Base-by-base conservation (phyloP, 306 rosid species). In the Cicer bijugum region DNA sequence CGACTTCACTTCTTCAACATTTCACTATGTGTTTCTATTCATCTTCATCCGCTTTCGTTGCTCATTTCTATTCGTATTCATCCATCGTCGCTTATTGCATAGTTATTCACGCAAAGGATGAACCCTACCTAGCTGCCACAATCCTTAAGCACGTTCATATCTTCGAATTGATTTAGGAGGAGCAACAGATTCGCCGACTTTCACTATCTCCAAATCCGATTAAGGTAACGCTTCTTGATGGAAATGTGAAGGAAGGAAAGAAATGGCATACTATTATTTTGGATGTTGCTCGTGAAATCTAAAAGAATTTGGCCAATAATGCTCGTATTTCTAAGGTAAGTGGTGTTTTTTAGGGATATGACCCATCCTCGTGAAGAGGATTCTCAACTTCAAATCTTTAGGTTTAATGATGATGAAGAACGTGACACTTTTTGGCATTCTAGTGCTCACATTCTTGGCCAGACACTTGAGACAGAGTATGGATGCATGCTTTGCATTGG, bases 401-500 rank as follows among this genome's bases (percentile, higher is more conserved):
- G 81, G 51, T 94, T 91, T 58, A 88, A 88, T 0, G 81, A 76
- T 17, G 96, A 91, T 15, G 97, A 88, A 82, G 98, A 97, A 2
- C 89, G 98, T 2, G 97, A 94, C 63, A 94, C 97, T 35, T 91
- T 94, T 82, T 94, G 98, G 98, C 98, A 94, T 80, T 94, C 98
- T 23, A 91, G 98, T 43, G 98, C 98, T 16, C 98, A 94, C 79
- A 94, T 94, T 88, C 96, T 94, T 11, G 96, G 98, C 62, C 88
- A 94, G 97, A 91, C 8, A 3, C 6, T 37, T 61, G 23, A 20
- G 23, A 20, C 23, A 2, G 23, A 20, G 23, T 20, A 20, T 20
- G 23, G 2, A 20, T 20, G 23, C 23, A 20, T 1, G 23, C 23
- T 20, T 20, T 20, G 23, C 23, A 20, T 20, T 17, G 19, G 19